Conservation (phyloP, 1,139 yeast species). For the Ogataea hybrid region DNA sequence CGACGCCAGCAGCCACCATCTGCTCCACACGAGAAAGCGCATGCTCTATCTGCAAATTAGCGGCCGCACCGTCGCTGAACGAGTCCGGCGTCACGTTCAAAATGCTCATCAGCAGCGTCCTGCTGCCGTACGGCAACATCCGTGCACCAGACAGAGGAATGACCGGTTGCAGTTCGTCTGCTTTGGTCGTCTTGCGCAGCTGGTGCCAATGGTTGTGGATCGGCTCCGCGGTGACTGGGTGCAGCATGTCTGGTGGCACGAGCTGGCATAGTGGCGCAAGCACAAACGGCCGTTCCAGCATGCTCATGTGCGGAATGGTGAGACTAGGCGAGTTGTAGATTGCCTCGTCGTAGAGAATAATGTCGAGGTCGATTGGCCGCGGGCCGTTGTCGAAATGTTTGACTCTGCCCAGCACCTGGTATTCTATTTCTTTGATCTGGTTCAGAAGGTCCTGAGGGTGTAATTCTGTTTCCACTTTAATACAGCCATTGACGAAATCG, state of each 20-base stretch:
- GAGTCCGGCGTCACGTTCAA: slow-evolving; percentile 92
- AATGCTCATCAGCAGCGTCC: slow-evolving; percentile 75
- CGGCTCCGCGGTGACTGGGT: slow-evolving; percentile 86
- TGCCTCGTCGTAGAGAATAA: slow-evolving; percentile 65
- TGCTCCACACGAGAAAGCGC: slow-evolving; percentile 44
- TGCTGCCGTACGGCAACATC: slow-evolving; percentile 11
- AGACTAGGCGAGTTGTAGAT: slow-evolving; percentile 56
- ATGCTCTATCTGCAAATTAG: slow-evolving; percentile 38
- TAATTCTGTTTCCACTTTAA: slow-evolving; percentile 55
- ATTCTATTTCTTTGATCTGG: slow-evolving; percentile 73
- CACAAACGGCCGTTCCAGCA: slow-evolving; percentile 90
- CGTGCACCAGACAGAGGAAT: slow-evolving; percentile 38
- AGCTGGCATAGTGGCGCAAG: slow-evolving; percentile 85
- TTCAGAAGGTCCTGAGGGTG: slow-evolving; percentile 63
- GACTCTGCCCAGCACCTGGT: slow-evolving; percentile 63
- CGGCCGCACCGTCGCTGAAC: slow-evolving; percentile 83
- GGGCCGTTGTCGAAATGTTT: slow-evolving; percentile 90
- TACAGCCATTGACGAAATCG: slow-evolving; percentile 80
- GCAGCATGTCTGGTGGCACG: slow-evolving; percentile 58
- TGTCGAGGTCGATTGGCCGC: slow-evolving; percentile 84
- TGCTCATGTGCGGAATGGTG: slow-evolving; percentile 79
- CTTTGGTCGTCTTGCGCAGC: slow-evolving; percentile 38
- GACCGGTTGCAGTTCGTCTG: slow-evolving; percentile 40
- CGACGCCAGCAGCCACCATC: slow-evolving; percentile 48
- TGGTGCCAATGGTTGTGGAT: slow-evolving; percentile 65